phyloP scores from a whole-genome alignment of 2,329 filamentous ascomycete genomes.

The Clarireedia sp. region DNA sequence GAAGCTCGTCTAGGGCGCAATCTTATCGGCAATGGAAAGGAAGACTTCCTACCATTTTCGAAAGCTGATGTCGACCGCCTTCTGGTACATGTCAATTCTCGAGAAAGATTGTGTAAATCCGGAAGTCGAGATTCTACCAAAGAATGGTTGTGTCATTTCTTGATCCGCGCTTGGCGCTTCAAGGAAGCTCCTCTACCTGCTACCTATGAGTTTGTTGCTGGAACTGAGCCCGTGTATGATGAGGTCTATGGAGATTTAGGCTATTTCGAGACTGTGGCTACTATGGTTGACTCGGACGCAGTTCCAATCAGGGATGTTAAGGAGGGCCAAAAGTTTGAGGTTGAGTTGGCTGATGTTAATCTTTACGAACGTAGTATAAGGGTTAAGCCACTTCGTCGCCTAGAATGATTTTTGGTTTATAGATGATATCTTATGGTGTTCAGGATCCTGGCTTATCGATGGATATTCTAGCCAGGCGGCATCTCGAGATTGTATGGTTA shows the following conservation, averaged over 20 bases:
- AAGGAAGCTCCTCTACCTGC: slow-evolving; percentile 40
- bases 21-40: slow-evolving; percentile 29
- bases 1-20: slow-evolving; percentile 33
- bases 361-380: slow-evolving; percentile 39
- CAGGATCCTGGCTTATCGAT: no score
- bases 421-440: no score
- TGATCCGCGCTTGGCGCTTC: slow-evolving; percentile 51
- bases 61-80: slow-evolving; percentile 23
- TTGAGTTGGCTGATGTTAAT: slow-evolving; percentile 45
- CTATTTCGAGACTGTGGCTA: not conserved
- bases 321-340: slow-evolving; percentile 45
- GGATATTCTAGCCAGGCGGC: no score
- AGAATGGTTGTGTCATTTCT: slow-evolving; percentile 52
- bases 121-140: slow-evolving; percentile 26
- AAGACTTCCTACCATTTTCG: slow-evolving; percentile 27
- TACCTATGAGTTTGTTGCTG: slow-evolving; percentile 32
- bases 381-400: slow-evolving; percentile 37
- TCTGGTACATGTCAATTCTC: slow-evolving; percentile 22
- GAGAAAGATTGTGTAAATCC: slow-evolving; percentile 22
- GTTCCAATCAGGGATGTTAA: slow-evolving; percentile 31
- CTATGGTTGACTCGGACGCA: not conserved
- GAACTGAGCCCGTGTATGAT: not conserved
- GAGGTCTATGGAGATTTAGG: not conserved
- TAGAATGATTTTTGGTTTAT: not conserved
- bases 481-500: no score